Evolutionary conservation across 2,329 filamentous ascomycete species (phyloP).

Genomic region (Neofusicoccum sp.): DNA sequence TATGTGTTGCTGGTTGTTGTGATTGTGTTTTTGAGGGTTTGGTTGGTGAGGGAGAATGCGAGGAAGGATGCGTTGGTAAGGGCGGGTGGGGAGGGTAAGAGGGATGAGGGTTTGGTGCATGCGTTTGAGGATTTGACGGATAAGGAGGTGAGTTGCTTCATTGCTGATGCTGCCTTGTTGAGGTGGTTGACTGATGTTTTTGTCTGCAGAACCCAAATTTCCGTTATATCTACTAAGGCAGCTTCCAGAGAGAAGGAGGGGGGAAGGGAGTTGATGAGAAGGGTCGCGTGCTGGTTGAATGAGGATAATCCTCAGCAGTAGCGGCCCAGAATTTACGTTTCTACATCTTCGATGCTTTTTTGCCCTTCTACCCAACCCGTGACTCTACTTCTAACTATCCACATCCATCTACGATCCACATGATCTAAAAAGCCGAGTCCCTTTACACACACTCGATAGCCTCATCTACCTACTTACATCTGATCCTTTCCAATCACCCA

Average conservation of each 20-base stretch:
- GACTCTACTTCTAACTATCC: no score
- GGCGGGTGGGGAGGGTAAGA: conserved; percentile 42
- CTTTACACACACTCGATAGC: not conserved
- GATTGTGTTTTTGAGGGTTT: conserved; percentile 58
- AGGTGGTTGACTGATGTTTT: not conserved
- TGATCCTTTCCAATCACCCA: not conserved
- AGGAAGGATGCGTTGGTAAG: conserved; percentile 52
- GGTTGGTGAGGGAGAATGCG: conserved; percentile 58
- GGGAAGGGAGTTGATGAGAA: not conserved
- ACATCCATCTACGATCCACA: no score
- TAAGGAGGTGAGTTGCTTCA: conserved; percentile 38
- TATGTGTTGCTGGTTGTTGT: conserved; percentile 61
- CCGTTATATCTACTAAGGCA: conserved; percentile 52
- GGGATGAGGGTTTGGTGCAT: conserved; percentile 46
- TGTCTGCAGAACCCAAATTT: conserved; percentile 52
- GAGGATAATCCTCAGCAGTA: no score
- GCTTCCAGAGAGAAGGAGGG: not conserved
- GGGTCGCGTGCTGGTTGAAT: not conserved
- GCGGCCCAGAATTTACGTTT: no score
- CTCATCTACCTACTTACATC: not conserved
- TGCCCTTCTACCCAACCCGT: no score
- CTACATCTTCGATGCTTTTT: no score
- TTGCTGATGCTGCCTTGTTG: not conserved
- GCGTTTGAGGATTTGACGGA: conserved; percentile 65
- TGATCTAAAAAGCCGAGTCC: no score